Evolutionary conservation across 768 basidiomycete species (phyloP), one percentile per base, ranked within the genome.

Genomic region (Coprinopsis sp.): DNA sequence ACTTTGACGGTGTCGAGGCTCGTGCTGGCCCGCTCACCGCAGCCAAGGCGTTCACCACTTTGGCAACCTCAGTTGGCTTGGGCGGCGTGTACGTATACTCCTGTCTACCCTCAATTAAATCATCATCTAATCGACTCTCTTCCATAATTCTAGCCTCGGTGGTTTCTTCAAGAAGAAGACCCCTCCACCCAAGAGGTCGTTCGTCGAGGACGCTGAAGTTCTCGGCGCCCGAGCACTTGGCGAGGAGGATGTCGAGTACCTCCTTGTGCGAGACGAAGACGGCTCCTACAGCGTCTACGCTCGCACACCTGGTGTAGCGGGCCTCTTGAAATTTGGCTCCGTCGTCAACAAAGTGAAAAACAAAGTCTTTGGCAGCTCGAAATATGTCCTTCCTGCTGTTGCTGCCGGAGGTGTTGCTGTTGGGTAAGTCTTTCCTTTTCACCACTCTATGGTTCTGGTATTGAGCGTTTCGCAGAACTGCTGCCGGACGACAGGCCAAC

Each of bases 391-490:
- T 18, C 34, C 34, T 6, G 34, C 34, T 18, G 7, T 37, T 37
- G 34, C 8, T 37, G 34, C 8, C 16, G 34, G 8, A 13, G 34
- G 34, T 8, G 7, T 37, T 18, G 18, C 8, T 37, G 34, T 18
- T 37, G 34, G 34, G 34, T 37, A 18, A 37, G 34, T 37, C 34
- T n/a, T n/a, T n/a, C n/a, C n/a, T n/a, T n/a, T n/a, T n/a, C n/a
- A n/a, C n/a, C n/a, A n/a, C n/a, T n/a, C n/a, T n/a, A n/a, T n/a
- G n/a, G n/a, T n/a, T n/a, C n/a, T n/a, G n/a, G n/a, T n/a, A n/a
- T n/a, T n/a, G n/a, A n/a, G n/a, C n/a, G n/a, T n/a, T n/a, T n/a
- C n/a, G n/a, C n/a, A n/a, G n/a, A n/a, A n/a, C n/a, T n/a, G n/a
- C n/a, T n/a, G n/a, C n/a, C n/a, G n/a, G n/a, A n/a, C n/a, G n/a